Base-by-base conservation (phyloP, 768 basidiomycete genomes). In the Jaapia argillacea region DNA sequence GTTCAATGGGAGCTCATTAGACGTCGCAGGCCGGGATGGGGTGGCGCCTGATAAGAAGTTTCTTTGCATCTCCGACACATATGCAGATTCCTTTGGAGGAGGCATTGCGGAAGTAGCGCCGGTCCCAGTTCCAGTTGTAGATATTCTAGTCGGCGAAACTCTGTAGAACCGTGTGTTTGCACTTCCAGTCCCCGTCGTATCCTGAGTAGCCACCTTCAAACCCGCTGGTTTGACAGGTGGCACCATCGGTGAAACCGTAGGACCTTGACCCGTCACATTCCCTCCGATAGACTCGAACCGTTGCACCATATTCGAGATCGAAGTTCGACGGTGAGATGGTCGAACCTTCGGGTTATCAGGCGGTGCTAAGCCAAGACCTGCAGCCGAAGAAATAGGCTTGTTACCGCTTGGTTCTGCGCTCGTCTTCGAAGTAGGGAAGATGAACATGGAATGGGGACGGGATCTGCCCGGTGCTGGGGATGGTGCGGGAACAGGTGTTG, bases 301-400 rank as follows among this genome's bases (percentile, higher is more conserved):
- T 51, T 85, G 83, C 21, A 90, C 88, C 77, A 90, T 88, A 54
- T 90, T 78, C 31, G 86, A 79, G 52, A 90, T 90, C 0, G 88
- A 90, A 3, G 80, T 82, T 42, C 86, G 71, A 16, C 87, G 74
- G 5, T 57, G 53, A 4, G 58, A 51, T 2, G 61, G 58, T 24
- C 70, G 70, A 26, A 68, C 60, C 35, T 59, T 69, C 3, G 63
- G 45, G 40, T 72, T 70, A 38, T 66, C 68, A 2, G 79, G 71
- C 16, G 76, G 71, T 35, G 65, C 54, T 6, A 81, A 40, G 64
- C 60, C 57, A 45, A 23, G 52, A 51, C 57, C 53, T 16, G 56
- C 42, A 36, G 64, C 55, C 12, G 62, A 45, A 35, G 58, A 65
- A 27, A 74, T 72, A 5, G 63, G 58, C 13, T 73, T n/a, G n/a